A percentile compares a stretch with the other conserved stretches of the same genome.
Conservation (phyloP, 768 basidiomycete species). For the Royoungia palumana region DNA sequence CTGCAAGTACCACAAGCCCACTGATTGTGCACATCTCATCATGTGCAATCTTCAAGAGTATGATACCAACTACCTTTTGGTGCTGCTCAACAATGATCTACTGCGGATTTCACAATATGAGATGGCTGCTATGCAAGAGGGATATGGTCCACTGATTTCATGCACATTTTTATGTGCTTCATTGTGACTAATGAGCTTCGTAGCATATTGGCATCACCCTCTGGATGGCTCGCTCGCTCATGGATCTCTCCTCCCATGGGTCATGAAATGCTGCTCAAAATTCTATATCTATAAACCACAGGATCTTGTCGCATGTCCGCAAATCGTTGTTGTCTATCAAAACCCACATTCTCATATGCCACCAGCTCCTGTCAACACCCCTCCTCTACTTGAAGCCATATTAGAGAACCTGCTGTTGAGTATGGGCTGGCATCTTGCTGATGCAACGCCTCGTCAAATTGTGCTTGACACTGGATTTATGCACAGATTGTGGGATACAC, state of each 20-base stretch:
- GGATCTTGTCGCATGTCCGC: neutral
- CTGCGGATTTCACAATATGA: neutral
- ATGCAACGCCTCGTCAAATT: neutral
- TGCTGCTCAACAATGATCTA: neutral
- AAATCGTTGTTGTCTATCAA: conserved; percentile 5
- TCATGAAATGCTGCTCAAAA: neutral
- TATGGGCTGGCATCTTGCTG: conserved; percentile 1
- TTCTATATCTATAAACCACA: neutral
- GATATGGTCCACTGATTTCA: too few relatives aligned
- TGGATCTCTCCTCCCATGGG: neutral
- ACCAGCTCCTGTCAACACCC: neutral
- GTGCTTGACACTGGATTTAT: conserved; percentile 8
- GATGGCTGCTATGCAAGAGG: neutral
- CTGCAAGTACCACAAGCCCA: neutral
- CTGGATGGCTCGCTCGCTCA: too few relatives aligned
- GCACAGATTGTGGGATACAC: neutral
- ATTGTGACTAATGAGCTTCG: too few relatives aligned
- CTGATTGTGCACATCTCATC: neutral
- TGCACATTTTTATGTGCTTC: too few relatives aligned
- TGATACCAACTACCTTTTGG: neutral
- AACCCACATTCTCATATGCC: conserved; percentile 5
- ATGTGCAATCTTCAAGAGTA: conserved; percentile 6
- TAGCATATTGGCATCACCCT: too few relatives aligned
- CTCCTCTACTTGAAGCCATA: neutral
- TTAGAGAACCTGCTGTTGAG: neutral